Conservation (phyloP, 306 rosid species). For the Senna tora region DNA sequence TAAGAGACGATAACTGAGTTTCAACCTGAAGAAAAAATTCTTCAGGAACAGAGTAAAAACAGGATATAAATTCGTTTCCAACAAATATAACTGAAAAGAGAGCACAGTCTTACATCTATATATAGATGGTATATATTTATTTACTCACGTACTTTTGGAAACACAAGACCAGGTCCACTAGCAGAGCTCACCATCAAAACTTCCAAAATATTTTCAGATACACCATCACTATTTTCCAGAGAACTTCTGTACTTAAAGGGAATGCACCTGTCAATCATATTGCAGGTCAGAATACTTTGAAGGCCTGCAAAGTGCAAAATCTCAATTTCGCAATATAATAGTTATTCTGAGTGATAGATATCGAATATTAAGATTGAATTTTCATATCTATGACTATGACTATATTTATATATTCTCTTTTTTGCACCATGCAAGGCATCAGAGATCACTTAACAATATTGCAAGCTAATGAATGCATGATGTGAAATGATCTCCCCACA, state of each 20-base stretch:
- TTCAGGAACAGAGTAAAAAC: neutral
- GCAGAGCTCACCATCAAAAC: conserved; percentile 63
- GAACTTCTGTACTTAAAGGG: conserved; percentile 54
- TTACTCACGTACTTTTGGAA: conserved; percentile 51
- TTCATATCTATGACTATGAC: no score
- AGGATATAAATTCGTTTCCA: neutral
- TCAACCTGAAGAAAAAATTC: neutral
- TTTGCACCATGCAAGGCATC: neutral
- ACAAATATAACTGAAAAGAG: neutral
- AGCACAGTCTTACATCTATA: neutral
- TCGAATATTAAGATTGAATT: neutral
- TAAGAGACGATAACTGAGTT: neutral
- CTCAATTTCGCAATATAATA: neutral
- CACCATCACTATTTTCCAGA: conserved; percentile 35
- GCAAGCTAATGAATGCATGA: neutral
- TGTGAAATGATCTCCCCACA: neutral
- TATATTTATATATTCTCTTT: neutral
- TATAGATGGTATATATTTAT: neutral
- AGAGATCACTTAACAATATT: neutral
- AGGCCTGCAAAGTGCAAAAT: neutral
- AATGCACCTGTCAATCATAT: conserved; percentile 50
- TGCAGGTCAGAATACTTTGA: neutral
- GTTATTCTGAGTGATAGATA: neutral
- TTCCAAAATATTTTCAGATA: conserved; percentile 52
- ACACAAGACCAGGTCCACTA: conserved; percentile 65